Conservation (phyloP, 345 rosid genomes). For the Diplotaxis tenuifolia region DNA sequence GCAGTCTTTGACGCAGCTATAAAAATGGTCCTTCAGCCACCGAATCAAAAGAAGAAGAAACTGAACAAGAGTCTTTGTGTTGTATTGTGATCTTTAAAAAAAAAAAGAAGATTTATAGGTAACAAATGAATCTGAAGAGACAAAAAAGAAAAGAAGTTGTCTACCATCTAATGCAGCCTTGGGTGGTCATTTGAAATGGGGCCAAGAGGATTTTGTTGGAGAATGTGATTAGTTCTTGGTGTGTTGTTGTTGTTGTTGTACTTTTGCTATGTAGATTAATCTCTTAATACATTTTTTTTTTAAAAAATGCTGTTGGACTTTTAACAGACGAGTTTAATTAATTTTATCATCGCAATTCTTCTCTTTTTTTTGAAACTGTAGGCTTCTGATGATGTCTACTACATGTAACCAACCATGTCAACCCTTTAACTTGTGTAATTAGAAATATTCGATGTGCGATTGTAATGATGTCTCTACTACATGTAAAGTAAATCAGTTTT, state of each 20-base stretch:
- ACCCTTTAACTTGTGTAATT: background rate
- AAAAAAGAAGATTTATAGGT: background rate
- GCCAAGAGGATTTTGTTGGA: background rate
- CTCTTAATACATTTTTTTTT: conserved; percentile 2
- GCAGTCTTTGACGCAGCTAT: conserved; percentile 85
- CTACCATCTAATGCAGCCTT: conserved; percentile 14
- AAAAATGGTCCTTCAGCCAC: conserved; percentile 88
- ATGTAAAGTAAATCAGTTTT: no score
- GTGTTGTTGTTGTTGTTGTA: background rate
- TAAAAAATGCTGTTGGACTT: conserved; percentile 1
- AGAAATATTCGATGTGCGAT: background rate
- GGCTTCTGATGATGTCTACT: no score
- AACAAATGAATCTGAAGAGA: conserved; percentile 29
- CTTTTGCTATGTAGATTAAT: background rate
- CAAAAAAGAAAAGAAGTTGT: background rate
- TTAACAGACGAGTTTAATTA: conserved; percentile 24
- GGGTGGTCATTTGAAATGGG: background rate
- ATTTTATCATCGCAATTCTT: background rate
- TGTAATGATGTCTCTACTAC: background rate
- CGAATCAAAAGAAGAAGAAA: conserved; percentile 86
- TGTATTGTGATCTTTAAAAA: conserved; percentile 28
- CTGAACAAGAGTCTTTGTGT: conserved; percentile 35
- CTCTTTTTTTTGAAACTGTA: background rate
- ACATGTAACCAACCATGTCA: background rate
- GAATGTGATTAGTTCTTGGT: background rate